Evolutionary conservation across 192 early-diverging fungal genomes (phyloP), one percentile per base, ranked within the genome.

Genomic region (Backusella mclennaniae): DNA sequence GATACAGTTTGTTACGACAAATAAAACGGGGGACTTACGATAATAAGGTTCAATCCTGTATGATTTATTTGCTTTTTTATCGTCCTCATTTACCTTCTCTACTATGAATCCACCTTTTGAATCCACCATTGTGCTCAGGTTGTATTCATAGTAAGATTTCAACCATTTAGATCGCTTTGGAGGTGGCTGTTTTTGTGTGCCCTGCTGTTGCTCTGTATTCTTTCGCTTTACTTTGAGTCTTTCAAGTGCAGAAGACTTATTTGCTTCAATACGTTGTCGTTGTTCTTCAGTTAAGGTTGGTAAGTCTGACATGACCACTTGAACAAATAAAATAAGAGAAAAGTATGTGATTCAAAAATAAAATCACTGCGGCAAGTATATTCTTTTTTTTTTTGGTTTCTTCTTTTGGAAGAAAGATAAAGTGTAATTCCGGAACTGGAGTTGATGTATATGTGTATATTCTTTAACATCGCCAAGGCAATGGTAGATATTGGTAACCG

Each of bases 41-140:
- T 80, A 84, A 69, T 90, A 86, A 41, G 79, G 14, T 35, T 84
- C 35, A 26, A 73, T 21, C 15, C 23, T 15, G 15, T 71, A 71
- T 26, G 70, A 46, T 77, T 78, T 81, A 46, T 82, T 76, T 42
- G 80, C 72, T 19, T 88, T 85, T n/a, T 70, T 76, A 35, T 82
- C 76, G 21, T 82, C 81, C 3, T 73, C 76, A 0, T 77, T 76
- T 4, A 80, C 77, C 1, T 93, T 86, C 7, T 92, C 91, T 3
- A 89, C 75, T 14, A 99, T 79, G 82, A 96, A 99, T 33, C 97
- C 97, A 8, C 94, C 97, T 35, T 87, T 87, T 15, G 93, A 92
- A 80, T 99, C 95, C 38, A 89, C 89, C 91, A 96, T 95, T 14
- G 89, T 90, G 44, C 87, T 89, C 26, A 97, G 84, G 79, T 99